A percentile compares a stretch with the other conserved stretches of the same genome.
These are phyloP conservation scores for Triglochin maritima DNA, from an alignment of 106 monocot genomes.

Conservation along the genomic window DNA sequence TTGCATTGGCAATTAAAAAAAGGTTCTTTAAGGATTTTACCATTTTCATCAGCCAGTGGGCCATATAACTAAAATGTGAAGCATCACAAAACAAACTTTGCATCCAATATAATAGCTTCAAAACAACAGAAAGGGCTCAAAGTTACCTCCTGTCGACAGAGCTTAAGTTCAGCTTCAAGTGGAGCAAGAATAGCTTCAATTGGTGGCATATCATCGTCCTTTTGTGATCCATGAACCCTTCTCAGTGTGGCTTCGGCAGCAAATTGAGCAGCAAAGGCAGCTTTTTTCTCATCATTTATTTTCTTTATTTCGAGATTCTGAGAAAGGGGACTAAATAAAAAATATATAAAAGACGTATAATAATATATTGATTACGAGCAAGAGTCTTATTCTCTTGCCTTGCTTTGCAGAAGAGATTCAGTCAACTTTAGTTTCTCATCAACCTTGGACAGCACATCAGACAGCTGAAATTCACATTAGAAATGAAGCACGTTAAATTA, in stretches of 20 bases:
- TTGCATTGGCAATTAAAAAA: too few relatives aligned
- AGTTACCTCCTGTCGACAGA: conserved; percentile 26
- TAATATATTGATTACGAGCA: background rate
- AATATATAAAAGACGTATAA: background rate
- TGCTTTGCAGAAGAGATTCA: conserved; percentile 73
- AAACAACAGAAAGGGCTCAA: background rate
- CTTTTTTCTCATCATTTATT: conserved; percentile 33
- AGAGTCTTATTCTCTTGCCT: conserved; percentile 23
- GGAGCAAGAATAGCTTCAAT: conserved; percentile 29
- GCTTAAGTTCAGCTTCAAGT: conserved; percentile 28
- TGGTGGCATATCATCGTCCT: conserved; percentile 33
- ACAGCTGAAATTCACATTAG: conserved; percentile 44
- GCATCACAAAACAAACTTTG: background rate
- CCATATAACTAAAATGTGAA: too few relatives aligned
- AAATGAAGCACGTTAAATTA: background rate
- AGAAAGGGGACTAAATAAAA: background rate
- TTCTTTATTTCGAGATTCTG: conserved; percentile 36
- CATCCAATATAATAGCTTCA: background rate
- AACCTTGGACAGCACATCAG: conserved; percentile 66
- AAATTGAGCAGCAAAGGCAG: conserved; percentile 28
- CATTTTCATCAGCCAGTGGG: too few relatives aligned
- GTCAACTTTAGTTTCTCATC: conserved; percentile 77
- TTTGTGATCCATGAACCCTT: conserved; percentile 31
- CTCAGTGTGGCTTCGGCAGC: conserved; percentile 34
- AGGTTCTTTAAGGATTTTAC: too few relatives aligned